phyloP scores from a whole-genome alignment of 768 basidiomycete genomes.

The Mrakia frigida region DNA sequence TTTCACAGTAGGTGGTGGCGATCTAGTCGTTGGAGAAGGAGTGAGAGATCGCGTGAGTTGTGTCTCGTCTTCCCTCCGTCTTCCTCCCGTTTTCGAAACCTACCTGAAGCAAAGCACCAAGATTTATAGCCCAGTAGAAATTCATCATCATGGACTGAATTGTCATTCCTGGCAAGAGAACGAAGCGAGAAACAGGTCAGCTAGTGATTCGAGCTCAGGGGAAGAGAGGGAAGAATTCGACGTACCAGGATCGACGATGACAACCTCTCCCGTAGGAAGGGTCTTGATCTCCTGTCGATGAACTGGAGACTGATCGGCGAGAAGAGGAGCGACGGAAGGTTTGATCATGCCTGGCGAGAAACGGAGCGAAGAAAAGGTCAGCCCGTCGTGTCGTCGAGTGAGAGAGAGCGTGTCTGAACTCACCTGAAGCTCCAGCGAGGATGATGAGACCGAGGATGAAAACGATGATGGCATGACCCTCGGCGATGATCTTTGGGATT shows the following conservation, averaged over 20 bases:
- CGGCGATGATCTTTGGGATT: constrained; percentile 10
- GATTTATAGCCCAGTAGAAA: constrained; percentile 31
- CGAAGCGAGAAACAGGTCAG: neutral
- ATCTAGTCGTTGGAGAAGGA: constrained; percentile 18
- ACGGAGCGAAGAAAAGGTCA: constrained; percentile 35
- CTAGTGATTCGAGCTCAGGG: neutral
- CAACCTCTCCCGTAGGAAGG: constrained; percentile 12
- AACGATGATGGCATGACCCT: constrained; percentile 18
- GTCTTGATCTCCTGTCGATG: constrained; percentile 23
- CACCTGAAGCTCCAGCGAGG: constrained; percentile 14
- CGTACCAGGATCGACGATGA: constrained; percentile 18
- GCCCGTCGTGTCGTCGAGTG: too few relatives aligned
- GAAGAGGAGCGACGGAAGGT: constrained; percentile 41
- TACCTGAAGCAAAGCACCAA: constrained; percentile 34
- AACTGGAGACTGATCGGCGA: constrained; percentile 44
- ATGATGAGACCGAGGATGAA: constrained; percentile 25
- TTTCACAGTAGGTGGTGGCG: constrained; percentile 41
- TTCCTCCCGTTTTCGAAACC: neutral
- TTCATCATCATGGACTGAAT: neutral
- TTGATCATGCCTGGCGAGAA: constrained; percentile 44
- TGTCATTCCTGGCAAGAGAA: neutral
- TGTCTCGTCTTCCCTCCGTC: neutral
- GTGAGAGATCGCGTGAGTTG: neutral
- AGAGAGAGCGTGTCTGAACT: constrained; percentile 31
- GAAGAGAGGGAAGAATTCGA: neutral